Evolutionary conservation across 176 grass and related monocot genomes (phyloP), one percentile per base, ranked within the genome.

Genomic region (Aegilops umbellulata): DNA sequence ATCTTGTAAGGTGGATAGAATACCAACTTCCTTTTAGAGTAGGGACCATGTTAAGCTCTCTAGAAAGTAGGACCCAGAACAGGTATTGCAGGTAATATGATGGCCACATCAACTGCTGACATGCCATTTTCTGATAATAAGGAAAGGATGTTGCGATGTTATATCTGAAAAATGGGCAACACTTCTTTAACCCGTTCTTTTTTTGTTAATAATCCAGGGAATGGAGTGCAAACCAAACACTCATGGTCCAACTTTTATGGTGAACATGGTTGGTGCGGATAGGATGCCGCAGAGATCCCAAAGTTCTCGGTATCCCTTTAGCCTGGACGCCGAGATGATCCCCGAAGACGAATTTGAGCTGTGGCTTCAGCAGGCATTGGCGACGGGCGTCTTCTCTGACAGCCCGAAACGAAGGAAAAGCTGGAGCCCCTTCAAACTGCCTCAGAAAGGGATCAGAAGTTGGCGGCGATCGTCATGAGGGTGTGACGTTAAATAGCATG

Each of bases 161-260:
- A 22, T 57, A 29, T 19, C 17, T 8, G 62, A 32, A 55, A 60
- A 20, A 16, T 24, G 35, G 15, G 7, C 8, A 77, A 12, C 10
- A 51, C 26, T 36, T 32, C 46, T 47, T 69, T 80, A 80, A 89
- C 44, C 57, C 46, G 1, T 15, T 53, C 42, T 85, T 26, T 6
- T 22, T 86, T 65, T 83, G 64, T 36, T 89, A 67, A 58, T 86
- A 74, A 65, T 76, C 19, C 87, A 99, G 97, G 94, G 97, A 68
- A 97, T 99, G 94, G 90, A 87, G 87, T 99, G 97, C 89, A 97
- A 87, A 76, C 92, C 97, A 53, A 99, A 99, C 82, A 99, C 97
- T 73, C 97, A 99, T 31, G 87, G 94, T 20, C 97, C 97, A 75
- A 97, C 88, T 65, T 99, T 99, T 83, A 94, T 93, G 90, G 97